A percentile compares a stretch with the other conserved stretches of the same genome.
Evolutionary conservation across 768 basidiomycete genomes (phyloP).

Genomic region (Russula olivacea): DNA sequence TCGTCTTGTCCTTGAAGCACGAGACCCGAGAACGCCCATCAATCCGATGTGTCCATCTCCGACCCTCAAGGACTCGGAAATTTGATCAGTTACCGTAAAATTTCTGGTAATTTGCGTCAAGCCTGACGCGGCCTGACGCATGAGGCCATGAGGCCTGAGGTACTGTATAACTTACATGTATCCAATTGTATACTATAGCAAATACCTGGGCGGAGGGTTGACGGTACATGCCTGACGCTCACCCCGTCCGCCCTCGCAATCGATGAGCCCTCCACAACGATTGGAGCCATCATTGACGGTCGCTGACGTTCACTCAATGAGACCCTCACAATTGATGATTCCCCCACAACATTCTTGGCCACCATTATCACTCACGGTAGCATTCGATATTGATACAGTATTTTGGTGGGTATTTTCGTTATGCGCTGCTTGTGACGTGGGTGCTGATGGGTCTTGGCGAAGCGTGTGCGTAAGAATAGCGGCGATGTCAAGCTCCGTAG

Average conservation of each 20-base stretch:
- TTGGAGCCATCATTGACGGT: not conserved
- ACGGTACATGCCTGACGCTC: not conserved
- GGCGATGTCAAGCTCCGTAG: constrained; percentile 20
- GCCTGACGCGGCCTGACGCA: not conserved
- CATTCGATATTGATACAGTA: not conserved
- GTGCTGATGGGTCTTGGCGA: constrained; percentile 1
- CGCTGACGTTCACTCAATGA: not conserved
- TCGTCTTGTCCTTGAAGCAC: not conserved
- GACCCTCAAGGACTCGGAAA: not conserved
- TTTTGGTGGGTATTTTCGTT: not conserved
- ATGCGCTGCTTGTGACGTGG: not conserved
- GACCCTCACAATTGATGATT: constrained; percentile 4
- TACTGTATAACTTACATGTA: not conserved
- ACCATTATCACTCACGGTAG: not conserved
- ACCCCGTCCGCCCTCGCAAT: constrained; percentile 3
- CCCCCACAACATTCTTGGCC: constrained; percentile 10
- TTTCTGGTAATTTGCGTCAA: not conserved
- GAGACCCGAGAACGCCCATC: not conserved
- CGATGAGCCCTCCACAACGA: constrained; percentile 6
- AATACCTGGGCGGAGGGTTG: not conserved
- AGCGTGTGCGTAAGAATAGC: constrained; percentile 16
- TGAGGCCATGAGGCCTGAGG: too few species aligned
- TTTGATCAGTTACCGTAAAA: not conserved
- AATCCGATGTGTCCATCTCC: not conserved
- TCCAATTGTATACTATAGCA: not conserved